A percentile compares a stretch with the other conserved stretches of the same genome.
These are phyloP conservation scores for Ganoderma sp. DNA, from an alignment of 1,284 basidiomycete genomes.

Conservation along the genomic window DNA sequence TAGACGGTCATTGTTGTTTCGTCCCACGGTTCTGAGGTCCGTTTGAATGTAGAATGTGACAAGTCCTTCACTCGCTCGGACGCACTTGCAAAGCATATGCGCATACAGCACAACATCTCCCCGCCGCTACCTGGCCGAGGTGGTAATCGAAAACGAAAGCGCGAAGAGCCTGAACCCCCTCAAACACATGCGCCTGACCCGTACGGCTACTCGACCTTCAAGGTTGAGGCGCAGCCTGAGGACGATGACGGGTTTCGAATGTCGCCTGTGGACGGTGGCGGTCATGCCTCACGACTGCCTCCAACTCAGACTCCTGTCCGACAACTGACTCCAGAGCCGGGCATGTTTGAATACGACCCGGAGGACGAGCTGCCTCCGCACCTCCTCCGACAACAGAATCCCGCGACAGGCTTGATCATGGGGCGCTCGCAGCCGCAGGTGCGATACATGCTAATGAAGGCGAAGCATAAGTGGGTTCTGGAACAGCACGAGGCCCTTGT, in stretches of 20 bases:
- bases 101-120: constrained; percentile 81
- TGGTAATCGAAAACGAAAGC: constrained; percentile 67
- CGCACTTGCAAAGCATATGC: constrained; percentile 90
- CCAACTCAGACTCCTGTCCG: constrained; percentile 23
- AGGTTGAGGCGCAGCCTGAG: constrained; percentile 58
- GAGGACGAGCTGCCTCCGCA: constrained; percentile 55
- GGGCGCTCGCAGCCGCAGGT: constrained; percentile 67
- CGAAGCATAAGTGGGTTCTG: constrained; percentile 68
- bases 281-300: constrained; percentile 21
- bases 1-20: constrained; percentile 15
- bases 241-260: constrained; percentile 39
- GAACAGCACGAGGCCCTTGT: constrained; percentile 66
- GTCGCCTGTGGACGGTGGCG: constrained; percentile 35
- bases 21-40: background rate
- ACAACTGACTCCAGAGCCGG: constrained; percentile 35
- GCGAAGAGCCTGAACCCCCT: constrained; percentile 40
- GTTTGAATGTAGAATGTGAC: constrained; percentile 77
- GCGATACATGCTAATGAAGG: constrained; percentile 79
- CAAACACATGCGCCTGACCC: constrained; percentile 27
- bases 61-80: constrained; percentile 93
- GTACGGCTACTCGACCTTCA: constrained; percentile 62
- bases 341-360: constrained; percentile 33
- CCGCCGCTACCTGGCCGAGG: constrained; percentile 76
- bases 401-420: constrained; percentile 60
- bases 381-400: constrained; percentile 54